Percentiles rank a stretch among this genome's conserved stretches.
Conservation (phyloP, 2,329 filamentous ascomycete genomes). For the Hymenoscyphus scutula region DNA sequence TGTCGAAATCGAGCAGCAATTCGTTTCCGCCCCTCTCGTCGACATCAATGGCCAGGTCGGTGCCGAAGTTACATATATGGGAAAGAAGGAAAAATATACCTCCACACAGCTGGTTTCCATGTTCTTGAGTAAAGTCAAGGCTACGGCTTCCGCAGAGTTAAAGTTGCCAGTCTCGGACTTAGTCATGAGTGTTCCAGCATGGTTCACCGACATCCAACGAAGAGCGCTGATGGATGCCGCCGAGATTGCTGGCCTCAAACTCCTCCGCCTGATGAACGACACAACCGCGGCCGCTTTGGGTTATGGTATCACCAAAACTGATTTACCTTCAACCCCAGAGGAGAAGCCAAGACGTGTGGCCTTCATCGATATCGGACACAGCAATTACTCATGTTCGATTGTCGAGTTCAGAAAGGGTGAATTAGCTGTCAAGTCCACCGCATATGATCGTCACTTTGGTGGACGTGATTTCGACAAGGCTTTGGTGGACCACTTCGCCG, state of each 20-base stretch:
- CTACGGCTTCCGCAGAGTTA: conserved; percentile 81
- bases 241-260: conserved; percentile 89
- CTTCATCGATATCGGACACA: conserved; percentile 95
- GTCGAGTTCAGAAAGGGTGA: conserved; percentile 98
- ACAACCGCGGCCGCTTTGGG: conserved; percentile 94
- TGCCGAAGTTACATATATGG: conserved; percentile 87
- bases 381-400: conserved; percentile 90
- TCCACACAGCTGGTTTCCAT: conserved; percentile 91
- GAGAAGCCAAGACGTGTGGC: conserved; percentile 89
- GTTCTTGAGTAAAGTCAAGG: conserved; percentile 93
- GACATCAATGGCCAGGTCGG: conserved; percentile 94
- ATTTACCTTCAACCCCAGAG: conserved; percentile 74
- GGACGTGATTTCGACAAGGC: conserved; percentile 96
- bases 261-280: conserved; percentile 94
- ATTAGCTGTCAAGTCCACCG: conserved; percentile 86
- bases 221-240: conserved; percentile 85
- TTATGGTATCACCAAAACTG: conserved; percentile 96
- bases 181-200: conserved; percentile 90
- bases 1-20: conserved; percentile 88
- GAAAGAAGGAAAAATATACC: conserved; percentile 94
- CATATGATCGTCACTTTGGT: conserved; percentile 94
- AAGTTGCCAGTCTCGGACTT: conserved; percentile 90
- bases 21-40: conserved; percentile 78
- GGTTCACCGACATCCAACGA: conserved; percentile 96
- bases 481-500: conserved; percentile 88